A percentile compares a stretch with the other conserved stretches of the same genome.
Conservation (phyloP, 1,284 basidiomycete genomes). For the Porogramme epimiltina region DNA sequence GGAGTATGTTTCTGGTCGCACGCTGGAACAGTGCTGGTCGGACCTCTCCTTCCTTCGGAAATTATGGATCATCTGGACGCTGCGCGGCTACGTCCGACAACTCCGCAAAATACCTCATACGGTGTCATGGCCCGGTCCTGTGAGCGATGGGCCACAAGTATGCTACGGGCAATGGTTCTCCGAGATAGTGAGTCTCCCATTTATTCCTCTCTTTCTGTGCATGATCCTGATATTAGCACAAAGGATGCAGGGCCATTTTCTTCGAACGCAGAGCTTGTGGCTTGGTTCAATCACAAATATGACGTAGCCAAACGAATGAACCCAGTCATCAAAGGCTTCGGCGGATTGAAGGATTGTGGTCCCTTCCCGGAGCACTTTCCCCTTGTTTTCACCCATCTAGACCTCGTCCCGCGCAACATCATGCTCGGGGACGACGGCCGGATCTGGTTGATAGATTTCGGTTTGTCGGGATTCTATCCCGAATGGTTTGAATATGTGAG, state of each 20-base stretch:
- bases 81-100: slow-evolving; percentile 33
- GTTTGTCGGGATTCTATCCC: slow-evolving; percentile 31
- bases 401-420: slow-evolving; percentile 30
- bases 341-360: not conserved
- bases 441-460: slow-evolving; percentile 35
- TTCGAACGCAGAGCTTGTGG: slow-evolving; percentile 7
- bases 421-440: slow-evolving; percentile 27
- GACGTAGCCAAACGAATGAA: slow-evolving; percentile 1
- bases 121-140: slow-evolving; percentile 9
- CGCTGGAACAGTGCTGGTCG: slow-evolving; percentile 28
- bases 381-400: slow-evolving; percentile 32
- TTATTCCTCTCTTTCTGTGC: not conserved
- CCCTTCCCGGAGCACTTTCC: slow-evolving; percentile 28
- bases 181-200: not conserved
- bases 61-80: slow-evolving; percentile 27
- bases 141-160: slow-evolving; percentile 7
- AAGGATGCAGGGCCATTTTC: slow-evolving; percentile 11
- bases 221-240: not conserved
- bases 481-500: slow-evolving; percentile 28
- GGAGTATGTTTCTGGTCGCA: slow-evolving; percentile 28
- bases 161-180: not conserved
- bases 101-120: slow-evolving; percentile 15
- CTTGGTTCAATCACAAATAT: slow-evolving; percentile 10
- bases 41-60: slow-evolving; percentile 23
- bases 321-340: not conserved